These are phyloP conservation scores for Tilletia setariae DNA, from an alignment of 1,284 basidiomycete species.

Conservation along the genomic window DNA sequence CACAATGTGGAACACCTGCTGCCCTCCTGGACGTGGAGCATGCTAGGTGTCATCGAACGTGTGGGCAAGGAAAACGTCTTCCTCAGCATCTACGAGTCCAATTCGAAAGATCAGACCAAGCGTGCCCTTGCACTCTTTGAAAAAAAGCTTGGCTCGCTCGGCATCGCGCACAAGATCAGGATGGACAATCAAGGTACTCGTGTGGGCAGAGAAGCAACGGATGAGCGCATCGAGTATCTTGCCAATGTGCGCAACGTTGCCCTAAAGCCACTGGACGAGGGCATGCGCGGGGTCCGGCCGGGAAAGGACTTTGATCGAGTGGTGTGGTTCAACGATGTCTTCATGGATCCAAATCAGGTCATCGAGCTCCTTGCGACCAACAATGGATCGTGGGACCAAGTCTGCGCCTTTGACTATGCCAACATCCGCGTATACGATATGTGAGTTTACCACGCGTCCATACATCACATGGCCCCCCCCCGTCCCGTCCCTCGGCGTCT, in stretches of 20 bases:
- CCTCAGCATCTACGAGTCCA: constrained; percentile 63
- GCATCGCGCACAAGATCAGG: not conserved
- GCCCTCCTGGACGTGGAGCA: constrained; percentile 29
- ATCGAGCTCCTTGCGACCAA: constrained; percentile 60
- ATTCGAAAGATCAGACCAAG: constrained; percentile 59
- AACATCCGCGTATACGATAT: constrained; percentile 60
- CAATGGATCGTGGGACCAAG: constrained; percentile 61
- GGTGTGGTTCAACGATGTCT: constrained; percentile 43
- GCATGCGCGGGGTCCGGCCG: constrained; percentile 17
- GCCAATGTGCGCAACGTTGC: constrained; percentile 39
- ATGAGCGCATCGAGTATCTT: constrained; percentile 33
- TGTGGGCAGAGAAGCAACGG: constrained; percentile 23
- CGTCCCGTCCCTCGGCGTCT: too few species aligned
- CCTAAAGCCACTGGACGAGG: constrained; percentile 34
- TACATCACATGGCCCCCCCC: too few species aligned
- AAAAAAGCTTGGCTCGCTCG: constrained; percentile 40
- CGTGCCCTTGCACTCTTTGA: constrained; percentile 56
- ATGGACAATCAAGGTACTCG: constrained; percentile 5
- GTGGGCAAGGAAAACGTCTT: constrained; percentile 62
- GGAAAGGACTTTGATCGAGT: constrained; percentile 30
- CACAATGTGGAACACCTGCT: constrained; percentile 41
- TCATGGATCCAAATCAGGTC: constrained; percentile 36
- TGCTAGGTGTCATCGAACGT: constrained; percentile 28
- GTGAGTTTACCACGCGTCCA: constrained; percentile 59
- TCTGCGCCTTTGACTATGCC: constrained; percentile 62